Evolutionary conservation across 305 asterid species (phyloP), one percentile per base, ranked within the genome.

Genomic region (Fraxinus sp.): DNA sequence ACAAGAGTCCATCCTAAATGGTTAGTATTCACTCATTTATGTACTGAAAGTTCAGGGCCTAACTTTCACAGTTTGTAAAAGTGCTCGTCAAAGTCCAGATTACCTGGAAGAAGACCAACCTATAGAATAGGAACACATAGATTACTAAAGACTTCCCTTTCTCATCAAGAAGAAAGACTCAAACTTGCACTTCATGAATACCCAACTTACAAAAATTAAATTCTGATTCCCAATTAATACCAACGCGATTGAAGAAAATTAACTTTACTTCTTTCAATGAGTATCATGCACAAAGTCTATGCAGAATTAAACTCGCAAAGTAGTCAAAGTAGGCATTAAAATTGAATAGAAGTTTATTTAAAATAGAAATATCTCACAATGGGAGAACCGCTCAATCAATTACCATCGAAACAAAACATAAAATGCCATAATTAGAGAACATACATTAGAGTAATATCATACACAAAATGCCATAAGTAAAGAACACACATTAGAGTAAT

Each of bases 1-100:
- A 30, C 3, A 2, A 83, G 92, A 86, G 73, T 91, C 93, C 95
- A 91, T 91, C 30, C 82, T 79, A 83, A 55, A 77, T 10, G 66
- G 80, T 66, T 82, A 84, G 55, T 84, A 79, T 77, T 79, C 72
- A 80, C 83, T 83, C 79, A 32, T 59, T 66, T 71, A 85, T 68
- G 80, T 49, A 75, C 84, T 30, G 46, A 85, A 80, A 4, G 70
- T 26, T 57, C 84, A 71, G 55, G 35, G 26, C 59, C 30, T 7
- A 64, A 64, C 14, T 20, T 64, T 64, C 4, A 0, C 72, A 20
- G 33, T 22, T 20, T 32, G 35, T 32, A 32, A 3, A 7, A 37
- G 11, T 37, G 43, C 7, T 37, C 43, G 43, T 37, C 10, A 7
- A 86, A 79, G 75, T 81, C 87, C 79, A 77, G 18, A 13, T 46